Evolutionary conservation across 75 land plant genomes (phyloP).

Genomic region (Ceratopteris richardii): DNA sequence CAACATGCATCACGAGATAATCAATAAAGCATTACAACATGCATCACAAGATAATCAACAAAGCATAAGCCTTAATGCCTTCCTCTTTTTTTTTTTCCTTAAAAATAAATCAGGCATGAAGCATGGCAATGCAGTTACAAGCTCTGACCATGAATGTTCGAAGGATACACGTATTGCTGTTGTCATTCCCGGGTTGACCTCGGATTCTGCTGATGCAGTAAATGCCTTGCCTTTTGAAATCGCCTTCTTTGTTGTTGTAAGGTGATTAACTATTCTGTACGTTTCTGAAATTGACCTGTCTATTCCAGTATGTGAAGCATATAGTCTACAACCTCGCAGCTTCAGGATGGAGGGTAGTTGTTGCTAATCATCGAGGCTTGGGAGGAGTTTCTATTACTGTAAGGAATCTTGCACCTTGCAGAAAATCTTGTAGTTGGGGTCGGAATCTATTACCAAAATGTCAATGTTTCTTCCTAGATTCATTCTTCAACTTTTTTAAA

Average conservation of each 20-base stretch:
- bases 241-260: neutral
- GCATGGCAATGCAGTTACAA: neutral
- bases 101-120: constrained; percentile 14
- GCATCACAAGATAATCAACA: too few species aligned
- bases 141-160: neutral
- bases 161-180: constrained; percentile 63
- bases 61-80: too few species aligned
- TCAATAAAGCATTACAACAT: too few species aligned
- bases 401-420: too few species aligned
- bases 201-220: constrained; percentile 82
- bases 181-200: constrained; percentile 84
- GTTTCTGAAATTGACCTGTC: too few species aligned
- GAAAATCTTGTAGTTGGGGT: too few species aligned
- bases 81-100: too few species aligned
- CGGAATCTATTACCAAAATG: too few species aligned
- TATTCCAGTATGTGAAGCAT: constrained; percentile 82
- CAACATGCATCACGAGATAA: too few species aligned
- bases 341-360: constrained; percentile 88
- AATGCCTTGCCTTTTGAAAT: constrained; percentile 13
- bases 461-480: too few species aligned
- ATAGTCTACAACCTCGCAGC: constrained; percentile 44
- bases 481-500: too few species aligned
- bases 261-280: neutral
- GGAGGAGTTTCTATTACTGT: constrained; percentile 90
- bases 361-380: constrained; percentile 85